phyloP scores from a whole-genome alignment of 1,284 basidiomycete species.

The Sporisorium scitamineum region DNA sequence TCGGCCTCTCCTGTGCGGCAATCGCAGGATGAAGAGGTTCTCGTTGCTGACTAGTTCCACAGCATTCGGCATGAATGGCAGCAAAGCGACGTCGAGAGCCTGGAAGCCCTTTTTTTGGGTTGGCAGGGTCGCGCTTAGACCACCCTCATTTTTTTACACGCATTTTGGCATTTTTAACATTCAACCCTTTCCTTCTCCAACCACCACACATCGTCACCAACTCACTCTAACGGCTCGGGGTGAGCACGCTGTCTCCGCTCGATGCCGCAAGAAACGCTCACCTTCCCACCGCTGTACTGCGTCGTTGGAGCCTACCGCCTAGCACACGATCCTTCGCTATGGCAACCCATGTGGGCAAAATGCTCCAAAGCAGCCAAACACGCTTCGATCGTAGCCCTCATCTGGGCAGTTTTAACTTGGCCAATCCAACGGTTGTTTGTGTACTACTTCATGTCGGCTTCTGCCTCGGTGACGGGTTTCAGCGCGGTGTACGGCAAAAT shows the following conservation, averaged over 20 bases:
- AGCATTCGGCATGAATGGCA: not conserved
- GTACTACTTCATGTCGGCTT: constrained; percentile 59
- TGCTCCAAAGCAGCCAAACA: constrained; percentile 53
- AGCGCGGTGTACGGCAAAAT: constrained; percentile 34
- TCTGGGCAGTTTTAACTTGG: constrained; percentile 60
- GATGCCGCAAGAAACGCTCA: constrained; percentile 68
- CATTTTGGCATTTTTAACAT: not conserved
- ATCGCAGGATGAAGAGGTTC: too few species aligned
- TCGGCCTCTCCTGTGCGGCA: too few species aligned
- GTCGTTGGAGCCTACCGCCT: constrained; percentile 66
- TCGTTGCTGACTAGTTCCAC: too few species aligned
- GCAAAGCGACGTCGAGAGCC: too few species aligned
- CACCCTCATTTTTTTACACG: not conserved
- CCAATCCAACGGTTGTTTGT: constrained; percentile 63
- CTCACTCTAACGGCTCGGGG: too few species aligned
- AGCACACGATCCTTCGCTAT: constrained; percentile 57
- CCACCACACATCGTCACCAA: too few species aligned
- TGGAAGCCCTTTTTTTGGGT: not conserved
- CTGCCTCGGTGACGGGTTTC: constrained; percentile 51
- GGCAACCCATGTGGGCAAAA: constrained; percentile 65
- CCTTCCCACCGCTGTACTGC: constrained; percentile 63
- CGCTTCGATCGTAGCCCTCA: constrained; percentile 39
- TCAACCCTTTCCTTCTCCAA: not conserved
- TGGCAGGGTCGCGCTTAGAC: constrained; percentile 4
- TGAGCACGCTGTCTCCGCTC: too few species aligned